Evolutionary conservation across 306 rosid species (phyloP), one percentile per base, ranked within the genome.

Genomic region (Fagus crenata): DNA sequence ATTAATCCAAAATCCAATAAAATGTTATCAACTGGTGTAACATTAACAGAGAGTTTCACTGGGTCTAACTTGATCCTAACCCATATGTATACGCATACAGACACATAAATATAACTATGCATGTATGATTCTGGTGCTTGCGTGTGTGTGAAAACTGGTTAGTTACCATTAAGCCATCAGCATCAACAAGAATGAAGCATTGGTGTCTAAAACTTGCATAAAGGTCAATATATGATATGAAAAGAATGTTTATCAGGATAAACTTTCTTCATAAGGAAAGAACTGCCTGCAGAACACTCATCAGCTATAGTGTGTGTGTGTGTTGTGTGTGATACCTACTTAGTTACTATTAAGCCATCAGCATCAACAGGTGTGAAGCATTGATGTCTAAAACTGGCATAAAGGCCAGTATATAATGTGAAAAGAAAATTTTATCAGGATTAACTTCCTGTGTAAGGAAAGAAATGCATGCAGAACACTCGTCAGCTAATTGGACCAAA

Each of bases 391-490:
- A 11, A 43, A 69, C 74, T 69, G 9, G 37, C 8, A 8, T 5
- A 46, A 46, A 69, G 35, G 33, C 18, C 73, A 22, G 22, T 9
- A 40, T 3, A 18, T 18, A 28, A 42, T 43, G 35, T 15, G 8
- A 36, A 6, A 15, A 28, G 40, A 32, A 60, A 60, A 42, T 33
- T 70, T 78, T 69, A 12, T 58, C 49, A n/a, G 33, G 35, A 56
- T 28, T 51, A 14, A 35, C 9, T 18, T 81, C 51, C 60, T 6
- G 46, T 53, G 80, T 55, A 71, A 73, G 9, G 9, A 67, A 53
- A 82, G 73, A 84, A 67, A 58, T 72, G 46, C 59, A 59, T 46
- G 67, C 70, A 82, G 68, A 74, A 68, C 41, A 56, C 18, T 40
- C 49, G 76, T 75, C 31, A 14, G 43, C 65, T 69, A 61, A 51